Evolutionary conservation across 306 rosid genomes (phyloP), one percentile per base, ranked within the genome.

Genomic region (Datisca glomerata): DNA sequence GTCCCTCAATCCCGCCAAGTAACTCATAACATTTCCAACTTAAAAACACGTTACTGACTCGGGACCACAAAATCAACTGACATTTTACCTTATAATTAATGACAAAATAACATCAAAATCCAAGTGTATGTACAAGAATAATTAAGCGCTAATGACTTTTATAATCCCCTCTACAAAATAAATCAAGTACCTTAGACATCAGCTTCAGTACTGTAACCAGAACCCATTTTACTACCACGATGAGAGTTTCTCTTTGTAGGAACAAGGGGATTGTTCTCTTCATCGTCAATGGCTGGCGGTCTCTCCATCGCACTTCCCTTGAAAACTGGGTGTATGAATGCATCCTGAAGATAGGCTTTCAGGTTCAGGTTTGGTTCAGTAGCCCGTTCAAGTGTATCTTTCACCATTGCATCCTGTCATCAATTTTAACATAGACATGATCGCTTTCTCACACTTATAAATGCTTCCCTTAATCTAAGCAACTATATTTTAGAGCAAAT

Each of bases 361-460:
- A 87, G 44, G 65, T 87, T 78, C 36, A 83, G 59, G 59, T 42
- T 79, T 46, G 97, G 94, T 24, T 87, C 94, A 5, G 78, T 67
- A 1, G 94, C 86, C 18, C 59, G 41, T 53, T 87, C 93, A 19
- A 87, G 75, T 22, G 94, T 83, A 60, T 87, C 97, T 60, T 65
- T 87, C 73, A 87, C 83, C 94, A 79, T 74, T 12, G 97, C 94
- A 22, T 87, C 93, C 96, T 79, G 85, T 29, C 66, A 73, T 31
- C 46, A 56, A 59, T 55, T 49, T 12, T 43, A 53, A 48, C n/a
- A 36, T 10, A 20, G 36, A 12, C 8, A 49, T 29, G 12, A 6
- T 18, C 33, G 41, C 11, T 47, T 12, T 17, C 15, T 6, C n/a
- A 14, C 3, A 24, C 24, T 4, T 37, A 19, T 1, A 8, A 7